Conservation (phyloP, 768 basidiomycete genomes). For the Tylopilus sp. region DNA sequence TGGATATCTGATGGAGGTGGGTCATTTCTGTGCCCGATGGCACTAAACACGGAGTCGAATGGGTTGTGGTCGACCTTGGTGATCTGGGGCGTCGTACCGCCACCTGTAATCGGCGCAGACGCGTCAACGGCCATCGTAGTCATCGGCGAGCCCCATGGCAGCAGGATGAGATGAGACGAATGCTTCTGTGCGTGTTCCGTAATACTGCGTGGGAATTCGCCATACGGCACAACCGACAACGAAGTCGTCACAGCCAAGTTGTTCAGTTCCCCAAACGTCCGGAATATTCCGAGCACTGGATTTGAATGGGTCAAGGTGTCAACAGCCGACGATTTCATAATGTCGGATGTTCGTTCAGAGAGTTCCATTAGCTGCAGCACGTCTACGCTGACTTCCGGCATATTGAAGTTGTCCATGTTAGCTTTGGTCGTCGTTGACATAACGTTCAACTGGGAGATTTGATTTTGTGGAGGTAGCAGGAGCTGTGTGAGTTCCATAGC, state of each 20-base stretch:
- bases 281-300: slow-evolving; percentile 68
- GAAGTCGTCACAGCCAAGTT: slow-evolving; percentile 61
- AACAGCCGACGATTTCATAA: slow-evolving; percentile 62
- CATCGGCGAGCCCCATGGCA: slow-evolving; percentile 71
- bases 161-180: slow-evolving; percentile 68
- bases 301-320: slow-evolving; percentile 71
- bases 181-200: slow-evolving; percentile 59
- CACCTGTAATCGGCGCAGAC: neutral
- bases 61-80: slow-evolving; percentile 44
- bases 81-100: slow-evolving; percentile 6
- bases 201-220: slow-evolving; percentile 69
- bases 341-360: slow-evolving; percentile 60
- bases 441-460: neutral
- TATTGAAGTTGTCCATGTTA: slow-evolving; percentile 6
- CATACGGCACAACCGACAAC: slow-evolving; percentile 72
- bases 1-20: slow-evolving; percentile 55
- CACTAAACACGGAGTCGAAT: slow-evolving; percentile 67
- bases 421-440: slow-evolving; percentile 11
- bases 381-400: slow-evolving; percentile 47
- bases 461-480: slow-evolving; percentile 44
- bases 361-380: slow-evolving; percentile 87
- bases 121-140: neutral
- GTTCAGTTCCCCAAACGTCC: slow-evolving; percentile 73
- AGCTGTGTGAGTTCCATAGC: slow-evolving; percentile 90
- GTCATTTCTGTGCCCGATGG: slow-evolving; percentile 26